Conservation (phyloP, 352 stramenopile species). For the Pythium guiyangense region DNA sequence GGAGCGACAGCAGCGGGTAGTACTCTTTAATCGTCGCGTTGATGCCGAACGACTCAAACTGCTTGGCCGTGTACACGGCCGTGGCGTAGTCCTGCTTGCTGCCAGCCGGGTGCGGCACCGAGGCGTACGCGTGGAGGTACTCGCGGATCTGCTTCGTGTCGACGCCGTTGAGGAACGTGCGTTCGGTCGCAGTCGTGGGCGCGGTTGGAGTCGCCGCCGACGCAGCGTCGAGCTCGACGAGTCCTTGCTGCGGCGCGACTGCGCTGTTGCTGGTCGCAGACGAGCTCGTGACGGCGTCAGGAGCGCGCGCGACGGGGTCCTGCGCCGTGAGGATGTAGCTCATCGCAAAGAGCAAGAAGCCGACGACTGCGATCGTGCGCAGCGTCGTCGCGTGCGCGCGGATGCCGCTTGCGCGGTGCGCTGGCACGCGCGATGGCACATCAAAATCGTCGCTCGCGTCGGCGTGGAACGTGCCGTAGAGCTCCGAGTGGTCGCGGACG, state of each 20-base stretch:
- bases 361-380: constrained; percentile 20
- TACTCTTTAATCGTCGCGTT: constrained; percentile 62
- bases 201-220: not conserved
- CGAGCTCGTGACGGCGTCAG: not conserved
- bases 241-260: not conserved
- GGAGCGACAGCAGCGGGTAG: constrained; percentile 67
- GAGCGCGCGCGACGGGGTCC: not conserved
- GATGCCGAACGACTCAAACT: constrained; percentile 58
- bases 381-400: constrained; percentile 10
- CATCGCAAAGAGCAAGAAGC: constrained; percentile 25
- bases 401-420: not conserved
- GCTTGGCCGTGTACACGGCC: constrained; percentile 46
- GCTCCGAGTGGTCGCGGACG: constrained; percentile 13
- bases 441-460: constrained; percentile 2
- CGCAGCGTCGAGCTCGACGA: not conserved
- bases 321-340: constrained; percentile 22
- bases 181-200: not conserved
- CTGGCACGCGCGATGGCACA: constrained; percentile 3
- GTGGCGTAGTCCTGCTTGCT: constrained; percentile 54
- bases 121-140: constrained; percentile 47
- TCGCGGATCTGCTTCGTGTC: constrained; percentile 24
- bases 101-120: no score
- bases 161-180: constrained; percentile 25
- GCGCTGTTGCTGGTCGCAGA: constrained; percentile 1
- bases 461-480: constrained; percentile 47